Evolutionary conservation across 2,329 filamentous ascomycete species (phyloP).

Genomic region (Talaromyces sp.): DNA sequence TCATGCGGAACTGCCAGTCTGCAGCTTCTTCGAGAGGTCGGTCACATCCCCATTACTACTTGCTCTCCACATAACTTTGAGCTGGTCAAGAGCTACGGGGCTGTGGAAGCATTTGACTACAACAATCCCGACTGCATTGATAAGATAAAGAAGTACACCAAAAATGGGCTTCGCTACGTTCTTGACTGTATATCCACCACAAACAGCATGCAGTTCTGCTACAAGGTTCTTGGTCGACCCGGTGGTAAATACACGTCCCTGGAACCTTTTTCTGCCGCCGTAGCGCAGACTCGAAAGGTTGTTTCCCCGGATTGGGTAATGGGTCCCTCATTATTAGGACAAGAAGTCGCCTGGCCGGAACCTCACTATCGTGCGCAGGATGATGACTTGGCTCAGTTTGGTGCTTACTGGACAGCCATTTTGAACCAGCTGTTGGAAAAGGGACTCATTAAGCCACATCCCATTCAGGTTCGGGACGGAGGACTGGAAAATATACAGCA

Average conservation of each 20-base stretch:
- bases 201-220: slow-evolving; percentile 32
- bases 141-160: slow-evolving; percentile 34
- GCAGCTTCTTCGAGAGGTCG: slow-evolving; percentile 33
- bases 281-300: slow-evolving; percentile 10
- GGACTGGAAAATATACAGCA: no score
- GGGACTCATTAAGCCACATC: no score
- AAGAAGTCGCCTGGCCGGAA: no score
- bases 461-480: no score
- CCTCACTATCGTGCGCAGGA: no score
- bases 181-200: slow-evolving; percentile 41
- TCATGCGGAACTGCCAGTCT: slow-evolving; percentile 41
- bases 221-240: slow-evolving; percentile 30
- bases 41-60: slow-evolving; percentile 22
- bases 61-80: slow-evolving; percentile 29
- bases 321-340: neutral
- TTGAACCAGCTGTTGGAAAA: no score
- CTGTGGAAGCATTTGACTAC: slow-evolving; percentile 36
- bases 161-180: slow-evolving; percentile 32
- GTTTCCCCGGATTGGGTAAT: slow-evolving; percentile 24
- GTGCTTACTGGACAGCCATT: no score
- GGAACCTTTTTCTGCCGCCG: slow-evolving; percentile 20
- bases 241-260: slow-evolving; percentile 25
- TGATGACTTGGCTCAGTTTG: no score
- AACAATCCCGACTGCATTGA: slow-evolving; percentile 28
- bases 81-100: slow-evolving; percentile 28